Percentiles rank a stretch among this genome's conserved stretches.
phyloP scores from a whole-genome alignment of 2,329 filamentous ascomycete genomes.

The Rutstroemia sp. region DNA sequence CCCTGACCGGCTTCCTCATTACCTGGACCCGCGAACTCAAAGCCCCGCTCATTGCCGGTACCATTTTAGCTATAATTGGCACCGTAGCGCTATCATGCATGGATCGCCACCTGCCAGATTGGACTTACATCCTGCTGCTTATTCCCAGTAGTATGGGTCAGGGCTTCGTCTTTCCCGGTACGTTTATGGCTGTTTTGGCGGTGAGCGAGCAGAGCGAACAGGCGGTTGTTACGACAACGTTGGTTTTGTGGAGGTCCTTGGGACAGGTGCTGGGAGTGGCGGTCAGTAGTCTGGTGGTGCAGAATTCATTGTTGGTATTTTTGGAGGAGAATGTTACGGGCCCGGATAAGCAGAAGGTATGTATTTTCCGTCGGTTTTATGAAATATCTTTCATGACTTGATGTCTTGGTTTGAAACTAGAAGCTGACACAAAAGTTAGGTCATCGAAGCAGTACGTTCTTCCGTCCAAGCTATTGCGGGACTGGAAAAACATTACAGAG shows the following conservation, averaged over 20 bases:
- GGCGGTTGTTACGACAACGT: conserved; percentile 61
- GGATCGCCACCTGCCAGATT: conserved; percentile 42
- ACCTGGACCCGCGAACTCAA: conserved; percentile 52
- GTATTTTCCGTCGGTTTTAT: not conserved
- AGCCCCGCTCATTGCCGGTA: conserved; percentile 48
- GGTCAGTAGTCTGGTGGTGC: conserved; percentile 61
- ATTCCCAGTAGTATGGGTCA: conserved; percentile 49
- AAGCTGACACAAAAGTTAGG: conserved; percentile 18
- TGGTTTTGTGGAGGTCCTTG: conserved; percentile 64
- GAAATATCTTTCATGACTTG: not conserved
- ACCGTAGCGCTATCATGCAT: conserved; percentile 43
- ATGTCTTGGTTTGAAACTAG: too few species aligned
- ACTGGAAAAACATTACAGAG: conserved; percentile 37
- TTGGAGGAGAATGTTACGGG: conserved; percentile 52
- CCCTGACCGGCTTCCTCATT: conserved; percentile 55
- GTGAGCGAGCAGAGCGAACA: conserved; percentile 53
- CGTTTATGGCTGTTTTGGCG: conserved; percentile 56
- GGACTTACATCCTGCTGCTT: conserved; percentile 48
- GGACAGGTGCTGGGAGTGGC: conserved; percentile 70
- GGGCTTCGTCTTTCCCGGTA: conserved; percentile 57
- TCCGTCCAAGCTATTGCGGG: conserved; percentile 47
- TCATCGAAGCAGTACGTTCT: conserved; percentile 44
- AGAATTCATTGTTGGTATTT: conserved; percentile 59
- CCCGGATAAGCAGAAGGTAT: conserved; percentile 42
- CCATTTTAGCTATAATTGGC: conserved; percentile 41